A percentile compares a stretch with the other conserved stretches of the same genome.
Conservation (phyloP, 192 early-diverging fungal genomes). For the Coemansia sp. region DNA sequence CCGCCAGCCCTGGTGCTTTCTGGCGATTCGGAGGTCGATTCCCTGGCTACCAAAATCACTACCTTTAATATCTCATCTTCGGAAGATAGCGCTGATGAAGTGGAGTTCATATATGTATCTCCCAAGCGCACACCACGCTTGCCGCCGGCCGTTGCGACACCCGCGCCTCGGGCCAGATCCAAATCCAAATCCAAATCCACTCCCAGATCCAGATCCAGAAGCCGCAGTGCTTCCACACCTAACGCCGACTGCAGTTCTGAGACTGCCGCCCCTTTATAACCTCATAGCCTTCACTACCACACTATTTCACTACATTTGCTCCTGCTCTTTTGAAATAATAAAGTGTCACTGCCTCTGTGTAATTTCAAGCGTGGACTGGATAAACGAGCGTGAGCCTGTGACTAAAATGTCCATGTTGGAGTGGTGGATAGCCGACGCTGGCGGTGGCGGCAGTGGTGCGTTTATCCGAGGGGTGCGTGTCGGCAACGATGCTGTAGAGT, state of each 20-base stretch:
- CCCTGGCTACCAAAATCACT: constrained; percentile 11
- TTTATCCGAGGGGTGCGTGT: constrained; percentile 10
- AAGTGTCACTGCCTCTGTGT: constrained; percentile 10
- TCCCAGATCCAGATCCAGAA: neutral
- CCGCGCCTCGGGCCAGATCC: neutral
- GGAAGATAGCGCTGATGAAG: constrained; percentile 25
- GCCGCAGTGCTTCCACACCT: neutral
- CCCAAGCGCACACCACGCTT: neutral
- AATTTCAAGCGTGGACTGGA: constrained; percentile 25
- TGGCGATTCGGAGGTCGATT: constrained; percentile 9
- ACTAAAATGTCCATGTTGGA: constrained; percentile 33
- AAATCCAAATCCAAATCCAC: neutral
- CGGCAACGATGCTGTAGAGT: constrained; percentile 32
- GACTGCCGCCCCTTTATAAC: too few relatives aligned
- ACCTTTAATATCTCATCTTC: constrained; percentile 31
- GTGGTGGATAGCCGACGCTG: constrained; percentile 6
- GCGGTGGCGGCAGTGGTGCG: constrained; percentile 13
- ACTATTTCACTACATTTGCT: too few relatives aligned
- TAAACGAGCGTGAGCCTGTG: constrained; percentile 39
- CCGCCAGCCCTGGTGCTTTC: constrained; percentile 4
- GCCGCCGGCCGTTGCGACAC: neutral
- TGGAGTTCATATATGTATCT: neutral
- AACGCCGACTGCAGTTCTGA: too few relatives aligned
- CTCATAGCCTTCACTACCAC: neutral
- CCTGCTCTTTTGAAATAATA: too few relatives aligned